Evolutionary conservation across 768 basidiomycete genomes (phyloP).

Genomic region (Boletus coccyginus): DNA sequence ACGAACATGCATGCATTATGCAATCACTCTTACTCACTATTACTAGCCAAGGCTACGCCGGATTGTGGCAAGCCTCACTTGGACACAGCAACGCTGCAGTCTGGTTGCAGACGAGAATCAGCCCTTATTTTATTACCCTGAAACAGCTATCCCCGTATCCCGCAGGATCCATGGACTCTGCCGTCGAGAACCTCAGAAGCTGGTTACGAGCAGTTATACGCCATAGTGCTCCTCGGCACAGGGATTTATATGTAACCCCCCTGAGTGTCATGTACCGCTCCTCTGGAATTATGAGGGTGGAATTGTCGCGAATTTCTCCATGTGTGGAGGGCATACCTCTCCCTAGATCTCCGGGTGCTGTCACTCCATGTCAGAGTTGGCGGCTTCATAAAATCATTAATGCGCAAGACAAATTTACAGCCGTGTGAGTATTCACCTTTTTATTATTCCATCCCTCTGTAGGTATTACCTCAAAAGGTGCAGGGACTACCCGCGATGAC

Average conservation of each 20-base stretch:
- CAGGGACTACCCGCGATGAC: slow-evolving; percentile 18
- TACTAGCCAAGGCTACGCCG: too few species aligned
- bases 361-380: slow-evolving; percentile 26
- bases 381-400: slow-evolving; percentile 23
- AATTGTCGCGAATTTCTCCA: background rate
- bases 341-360: background rate
- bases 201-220: background rate
- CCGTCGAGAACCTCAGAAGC: too few species aligned
- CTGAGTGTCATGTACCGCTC: background rate
- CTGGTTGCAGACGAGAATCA: too few species aligned
- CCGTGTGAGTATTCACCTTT: slow-evolving; percentile 12
- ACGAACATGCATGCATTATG: slow-evolving; percentile 21
- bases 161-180: too few species aligned
- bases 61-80: too few species aligned
- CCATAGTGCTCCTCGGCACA: background rate
- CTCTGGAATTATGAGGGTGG: background rate
- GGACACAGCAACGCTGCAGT: too few species aligned
- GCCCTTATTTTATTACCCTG: too few species aligned
- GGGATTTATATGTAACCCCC: background rate
- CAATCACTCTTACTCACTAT: slow-evolving; percentile 8
- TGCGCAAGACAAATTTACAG: slow-evolving; percentile 23
- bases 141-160: too few species aligned
- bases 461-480: slow-evolving; percentile 24
- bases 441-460: background rate
- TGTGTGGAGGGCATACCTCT: background rate